phyloP scores from a whole-genome alignment of 208 protist genomes.

The Wallacemonas sp. region DNA sequence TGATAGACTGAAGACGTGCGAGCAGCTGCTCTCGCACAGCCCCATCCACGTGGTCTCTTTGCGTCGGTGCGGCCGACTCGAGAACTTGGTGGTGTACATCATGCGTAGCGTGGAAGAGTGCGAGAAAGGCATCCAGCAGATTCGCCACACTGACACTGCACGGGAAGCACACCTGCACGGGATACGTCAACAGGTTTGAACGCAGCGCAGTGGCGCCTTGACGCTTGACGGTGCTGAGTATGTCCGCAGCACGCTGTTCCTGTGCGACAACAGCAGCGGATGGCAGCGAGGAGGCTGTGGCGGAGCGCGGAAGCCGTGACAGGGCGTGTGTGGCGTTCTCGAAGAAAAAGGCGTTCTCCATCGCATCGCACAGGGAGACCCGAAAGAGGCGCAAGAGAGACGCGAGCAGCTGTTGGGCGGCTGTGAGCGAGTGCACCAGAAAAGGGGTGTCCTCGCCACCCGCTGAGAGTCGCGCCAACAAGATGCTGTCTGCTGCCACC shows the following conservation, averaged over 20 bases:
- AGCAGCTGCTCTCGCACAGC: neutral
- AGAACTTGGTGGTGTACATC: neutral
- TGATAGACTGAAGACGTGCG: neutral
- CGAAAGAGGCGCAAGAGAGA: constrained; percentile 38
- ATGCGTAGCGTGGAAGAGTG: neutral
- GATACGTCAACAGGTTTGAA: neutral
- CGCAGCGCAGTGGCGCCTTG: neutral
- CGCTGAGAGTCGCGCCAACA: constrained; percentile 10
- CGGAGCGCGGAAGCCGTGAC: neutral
- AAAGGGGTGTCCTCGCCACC: neutral
- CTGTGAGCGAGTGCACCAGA: neutral
- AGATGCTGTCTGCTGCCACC: constrained; percentile 12
- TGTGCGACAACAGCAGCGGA: neutral
- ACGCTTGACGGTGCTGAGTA: neutral
- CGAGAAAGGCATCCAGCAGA: neutral
- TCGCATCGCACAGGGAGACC: constrained; percentile 33
- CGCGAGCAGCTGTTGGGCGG: constrained; percentile 24
- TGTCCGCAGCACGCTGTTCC: neutral
- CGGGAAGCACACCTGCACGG: neutral
- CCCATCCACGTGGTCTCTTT: no score
- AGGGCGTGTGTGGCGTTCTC: constrained; percentile 45
- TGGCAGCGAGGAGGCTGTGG: neutral
- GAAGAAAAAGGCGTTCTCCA: constrained; percentile 65
- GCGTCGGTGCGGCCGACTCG: neutral
- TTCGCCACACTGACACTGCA: constrained; percentile 10